Conservation (phyloP, 2,329 filamentous ascomycete genomes). For the Aschersonia sp. region DNA sequence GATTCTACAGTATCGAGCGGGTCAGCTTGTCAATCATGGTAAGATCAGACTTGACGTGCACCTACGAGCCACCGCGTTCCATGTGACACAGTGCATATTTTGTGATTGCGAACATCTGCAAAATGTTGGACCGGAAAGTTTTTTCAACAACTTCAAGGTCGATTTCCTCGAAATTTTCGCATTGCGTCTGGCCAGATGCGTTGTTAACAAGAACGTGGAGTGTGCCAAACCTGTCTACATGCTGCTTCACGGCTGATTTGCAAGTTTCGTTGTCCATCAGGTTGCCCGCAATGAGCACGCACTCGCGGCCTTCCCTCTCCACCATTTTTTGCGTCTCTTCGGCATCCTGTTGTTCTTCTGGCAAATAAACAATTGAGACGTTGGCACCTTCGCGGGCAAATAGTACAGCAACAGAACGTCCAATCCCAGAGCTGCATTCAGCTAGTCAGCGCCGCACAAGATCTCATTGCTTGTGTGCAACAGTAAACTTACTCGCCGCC, state of each 20-base stretch:
- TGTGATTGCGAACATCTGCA: slow-evolving; percentile 44
- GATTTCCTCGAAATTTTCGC: slow-evolving; percentile 35
- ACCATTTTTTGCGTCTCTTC: slow-evolving; percentile 36
- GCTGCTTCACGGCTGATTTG: slow-evolving; percentile 33
- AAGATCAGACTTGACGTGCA: slow-evolving; percentile 1
- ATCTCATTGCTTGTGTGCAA: not conserved
- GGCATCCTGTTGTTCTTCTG: slow-evolving; percentile 40
- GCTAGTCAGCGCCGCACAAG: not conserved
- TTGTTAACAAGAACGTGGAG: slow-evolving; percentile 44
- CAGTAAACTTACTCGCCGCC: slow-evolving; percentile 32
- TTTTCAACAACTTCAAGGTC: slow-evolving; percentile 39
- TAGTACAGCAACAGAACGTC: slow-evolving; percentile 36
- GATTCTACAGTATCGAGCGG: slow-evolving; percentile 20
- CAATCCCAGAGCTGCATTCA: slow-evolving; percentile 33
- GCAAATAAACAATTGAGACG: slow-evolving; percentile 38
- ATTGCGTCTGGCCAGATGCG: slow-evolving; percentile 40
- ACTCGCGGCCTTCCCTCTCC: slow-evolving; percentile 32
- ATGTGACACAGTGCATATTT: slow-evolving; percentile 43
- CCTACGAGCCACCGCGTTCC: slow-evolving; percentile 30
- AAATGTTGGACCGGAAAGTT: slow-evolving; percentile 41
- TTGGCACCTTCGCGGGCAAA: slow-evolving; percentile 45
- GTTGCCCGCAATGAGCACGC: slow-evolving; percentile 31
- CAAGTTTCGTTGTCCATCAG: slow-evolving; percentile 35
- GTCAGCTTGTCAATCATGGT: not conserved
- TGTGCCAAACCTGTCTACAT: slow-evolving; percentile 31